Evolutionary conservation across 176 grass and related monocot genomes (phyloP).

Genomic region (Puya raimondii): DNA sequence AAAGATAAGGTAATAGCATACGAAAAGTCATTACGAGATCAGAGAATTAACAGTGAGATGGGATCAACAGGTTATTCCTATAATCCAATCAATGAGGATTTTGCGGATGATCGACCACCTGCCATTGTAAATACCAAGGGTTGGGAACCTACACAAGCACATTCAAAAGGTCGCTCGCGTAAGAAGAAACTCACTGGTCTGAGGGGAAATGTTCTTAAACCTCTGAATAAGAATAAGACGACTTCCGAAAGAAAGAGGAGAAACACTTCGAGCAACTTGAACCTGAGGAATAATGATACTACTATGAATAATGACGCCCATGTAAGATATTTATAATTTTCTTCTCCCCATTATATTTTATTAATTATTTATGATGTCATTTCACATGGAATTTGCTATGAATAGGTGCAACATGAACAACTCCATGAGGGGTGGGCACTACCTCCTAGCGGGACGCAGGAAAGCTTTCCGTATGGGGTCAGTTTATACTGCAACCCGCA

Average conservation of each 20-base stretch:
- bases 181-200: conserved; percentile 51
- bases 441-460: conserved; percentile 37
- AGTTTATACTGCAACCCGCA: conserved; percentile 10
- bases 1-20: conserved; percentile 77
- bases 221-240: conserved; percentile 78
- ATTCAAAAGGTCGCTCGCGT: conserved; percentile 42
- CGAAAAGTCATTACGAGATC: conserved; percentile 59
- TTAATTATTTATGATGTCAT: neutral
- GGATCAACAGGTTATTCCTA: conserved; percentile 58
- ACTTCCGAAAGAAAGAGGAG: conserved; percentile 51
- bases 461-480: conserved; percentile 63
- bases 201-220: conserved; percentile 48
- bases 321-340: conserved; percentile 29
- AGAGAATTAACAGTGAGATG: conserved; percentile 54
- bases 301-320: conserved; percentile 29
- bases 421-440: conserved; percentile 59
- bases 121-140: conserved; percentile 59
- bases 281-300: conserved; percentile 10
- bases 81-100: conserved; percentile 79
- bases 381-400: conserved; percentile 4
- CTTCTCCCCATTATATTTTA: neutral
- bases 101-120: conserved; percentile 51
- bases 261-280: conserved; percentile 42
- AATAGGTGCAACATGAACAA: conserved; percentile 43
- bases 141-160: conserved; percentile 58